These are phyloP conservation scores for Hippophae gyantsensis DNA, from an alignment of 306 rosid genomes.

Conservation along the genomic window DNA sequence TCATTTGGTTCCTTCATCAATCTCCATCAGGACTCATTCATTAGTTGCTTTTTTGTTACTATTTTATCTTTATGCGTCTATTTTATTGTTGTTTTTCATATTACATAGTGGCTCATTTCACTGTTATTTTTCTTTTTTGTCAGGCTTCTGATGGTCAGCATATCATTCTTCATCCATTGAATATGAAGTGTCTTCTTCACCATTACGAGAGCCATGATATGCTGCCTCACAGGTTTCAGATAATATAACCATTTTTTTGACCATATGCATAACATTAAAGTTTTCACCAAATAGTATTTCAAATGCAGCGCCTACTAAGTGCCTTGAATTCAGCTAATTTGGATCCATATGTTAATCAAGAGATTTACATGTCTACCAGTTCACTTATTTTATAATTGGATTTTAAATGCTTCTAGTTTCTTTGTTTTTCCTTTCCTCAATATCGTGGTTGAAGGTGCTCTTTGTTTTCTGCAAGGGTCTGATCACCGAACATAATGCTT, in stretches of 20 bases:
- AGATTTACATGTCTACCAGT: too few relatives aligned
- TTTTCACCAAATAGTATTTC: not conserved
- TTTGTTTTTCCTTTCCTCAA: too few relatives aligned
- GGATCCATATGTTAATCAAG: too few relatives aligned
- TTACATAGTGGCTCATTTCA: constrained; percentile 10
- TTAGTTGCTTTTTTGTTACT: not conserved
- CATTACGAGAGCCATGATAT: constrained; percentile 67
- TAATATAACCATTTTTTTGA: not conserved
- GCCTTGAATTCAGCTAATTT: too few relatives aligned
- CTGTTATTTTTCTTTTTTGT: constrained; percentile 25
- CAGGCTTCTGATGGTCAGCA: constrained; percentile 97
- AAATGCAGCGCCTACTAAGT: not conserved
- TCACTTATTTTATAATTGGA: too few relatives aligned
- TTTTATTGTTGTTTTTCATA: not conserved
- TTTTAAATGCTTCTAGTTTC: too few relatives aligned
- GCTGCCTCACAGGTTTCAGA: constrained; percentile 70
- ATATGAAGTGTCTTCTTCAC: constrained; percentile 79
- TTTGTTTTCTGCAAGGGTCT: too few relatives aligned
- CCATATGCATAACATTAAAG: not conserved
- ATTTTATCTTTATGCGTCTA: not conserved
- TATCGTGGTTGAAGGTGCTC: too few relatives aligned
- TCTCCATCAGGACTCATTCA: not conserved
- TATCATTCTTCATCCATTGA: constrained; percentile 87
- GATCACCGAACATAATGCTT: too few relatives aligned
- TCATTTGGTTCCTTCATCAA: not conserved